A percentile compares a stretch with the other conserved stretches of the same genome.
Evolutionary conservation across 169 alveolate genomes (phyloP).

Genomic region (Eimeria falciformis): DNA sequence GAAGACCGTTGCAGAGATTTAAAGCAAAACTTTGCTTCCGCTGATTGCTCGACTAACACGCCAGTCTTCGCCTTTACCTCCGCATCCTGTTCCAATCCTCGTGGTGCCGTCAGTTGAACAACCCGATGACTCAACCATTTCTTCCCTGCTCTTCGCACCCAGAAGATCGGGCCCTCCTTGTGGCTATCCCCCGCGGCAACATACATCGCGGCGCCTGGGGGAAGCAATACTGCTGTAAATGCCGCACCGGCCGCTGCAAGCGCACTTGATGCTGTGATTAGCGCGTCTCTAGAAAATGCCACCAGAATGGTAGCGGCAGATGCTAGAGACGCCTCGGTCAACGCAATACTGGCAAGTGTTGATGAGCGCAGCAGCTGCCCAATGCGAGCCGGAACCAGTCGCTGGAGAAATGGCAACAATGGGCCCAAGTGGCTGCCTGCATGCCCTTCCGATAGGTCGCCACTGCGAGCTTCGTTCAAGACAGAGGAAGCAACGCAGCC

Average conservation of each 20-base stretch:
- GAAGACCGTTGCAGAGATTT: too few relatives aligned
- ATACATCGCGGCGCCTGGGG: constrained; percentile 31
- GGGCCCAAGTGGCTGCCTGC: background rate
- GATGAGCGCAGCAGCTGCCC: constrained; percentile 53
- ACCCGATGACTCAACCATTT: constrained; percentile 15
- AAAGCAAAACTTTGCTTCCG: too few relatives aligned
- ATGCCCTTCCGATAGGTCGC: background rate
- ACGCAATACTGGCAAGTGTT: constrained; percentile 44
- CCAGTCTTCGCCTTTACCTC: constrained; percentile 34
- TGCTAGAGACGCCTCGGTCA: constrained; percentile 58
- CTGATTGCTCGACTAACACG: background rate
- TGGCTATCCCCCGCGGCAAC: background rate
- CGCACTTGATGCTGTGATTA: constrained; percentile 24
- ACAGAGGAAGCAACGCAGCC: constrained; percentile 14
- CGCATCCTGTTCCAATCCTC: constrained; percentile 4
- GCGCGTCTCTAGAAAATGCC: constrained; percentile 47
- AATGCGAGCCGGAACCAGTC: constrained; percentile 34
- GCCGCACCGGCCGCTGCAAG: constrained; percentile 54
- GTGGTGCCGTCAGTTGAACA: background rate
- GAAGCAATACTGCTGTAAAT: constrained; percentile 37
- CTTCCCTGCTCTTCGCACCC: constrained; percentile 18
- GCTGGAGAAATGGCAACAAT: constrained; percentile 43
- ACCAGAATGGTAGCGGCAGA: constrained; percentile 24
- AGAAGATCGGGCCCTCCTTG: constrained; percentile 12
- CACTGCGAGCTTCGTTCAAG: background rate